A percentile compares a stretch with the other conserved stretches of the same genome.
These are phyloP conservation scores for Arachis monticola DNA, from an alignment of 331 rosid genomes.

Conservation along the genomic window DNA sequence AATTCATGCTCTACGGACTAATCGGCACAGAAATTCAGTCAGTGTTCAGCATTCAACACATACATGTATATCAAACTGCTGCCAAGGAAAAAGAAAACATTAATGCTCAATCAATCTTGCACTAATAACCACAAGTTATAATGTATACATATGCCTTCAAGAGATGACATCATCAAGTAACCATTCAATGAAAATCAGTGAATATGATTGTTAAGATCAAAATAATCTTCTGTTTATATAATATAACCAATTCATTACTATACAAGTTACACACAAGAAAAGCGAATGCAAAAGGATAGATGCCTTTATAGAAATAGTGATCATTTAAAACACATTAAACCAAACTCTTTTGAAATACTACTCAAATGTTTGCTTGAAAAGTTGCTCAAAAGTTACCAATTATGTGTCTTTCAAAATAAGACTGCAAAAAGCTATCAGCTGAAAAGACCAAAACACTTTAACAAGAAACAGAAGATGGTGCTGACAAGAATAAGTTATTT, in stretches of 20 bases:
- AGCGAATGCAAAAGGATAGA: background rate
- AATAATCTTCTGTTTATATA: background rate
- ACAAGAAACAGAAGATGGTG: background rate
- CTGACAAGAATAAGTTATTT: conserved; percentile 4
- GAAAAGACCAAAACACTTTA: conserved; percentile 1
- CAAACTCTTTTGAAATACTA: background rate
- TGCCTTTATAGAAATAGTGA: conserved; percentile 4
- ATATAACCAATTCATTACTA: conserved; percentile 8
- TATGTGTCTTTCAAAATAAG: background rate
- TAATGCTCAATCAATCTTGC: conserved; percentile 3
- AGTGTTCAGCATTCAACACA: conserved; percentile 39
- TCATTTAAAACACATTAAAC: conserved; percentile 2
- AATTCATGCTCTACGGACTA: conserved; percentile 64
- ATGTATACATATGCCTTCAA: background rate
- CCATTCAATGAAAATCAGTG: background rate
- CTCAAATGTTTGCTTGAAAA: background rate
- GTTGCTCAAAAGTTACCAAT: background rate
- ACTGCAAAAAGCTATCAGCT: background rate
- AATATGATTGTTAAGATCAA: background rate
- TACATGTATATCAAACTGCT: conserved; percentile 29
- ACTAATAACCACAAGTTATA: background rate
- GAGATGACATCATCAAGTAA: background rate
- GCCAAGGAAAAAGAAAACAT: conserved; percentile 6
- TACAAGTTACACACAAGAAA: background rate
- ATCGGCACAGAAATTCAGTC: conserved; percentile 28